phyloP scores from a whole-genome alignment of 2,329 filamentous ascomycete species.

The Hypoxylon sp. region DNA sequence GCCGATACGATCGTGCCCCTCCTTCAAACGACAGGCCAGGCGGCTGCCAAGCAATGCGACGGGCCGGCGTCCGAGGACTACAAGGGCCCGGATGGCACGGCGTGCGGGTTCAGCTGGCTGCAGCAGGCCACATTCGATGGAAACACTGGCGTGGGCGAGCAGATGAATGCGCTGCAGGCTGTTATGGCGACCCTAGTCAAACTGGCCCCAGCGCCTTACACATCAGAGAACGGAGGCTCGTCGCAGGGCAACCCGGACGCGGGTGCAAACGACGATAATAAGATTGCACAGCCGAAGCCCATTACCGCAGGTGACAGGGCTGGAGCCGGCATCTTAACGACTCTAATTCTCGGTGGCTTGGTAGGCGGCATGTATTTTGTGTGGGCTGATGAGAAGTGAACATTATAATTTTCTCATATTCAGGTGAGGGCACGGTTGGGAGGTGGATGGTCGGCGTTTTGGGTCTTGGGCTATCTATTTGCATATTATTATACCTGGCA shows the following conservation, averaged over 20 bases:
- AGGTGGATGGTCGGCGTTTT: slow-evolving; percentile 5
- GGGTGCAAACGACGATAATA: slow-evolving; percentile 44
- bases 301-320: slow-evolving; percentile 52
- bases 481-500: slow-evolving; percentile 16
- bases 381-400: slow-evolving; percentile 28
- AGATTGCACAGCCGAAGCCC: slow-evolving; percentile 42
- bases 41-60: slow-evolving; percentile 55
- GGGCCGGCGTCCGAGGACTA: slow-evolving; percentile 44
- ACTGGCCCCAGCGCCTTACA: slow-evolving; percentile 36
- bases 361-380: slow-evolving; percentile 37
- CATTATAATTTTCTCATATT: slow-evolving; percentile 8
- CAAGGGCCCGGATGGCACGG: slow-evolving; percentile 41
- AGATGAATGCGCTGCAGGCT: slow-evolving; percentile 68
- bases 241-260: slow-evolving; percentile 49
- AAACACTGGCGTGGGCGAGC: slow-evolving; percentile 67
- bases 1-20: slow-evolving; percentile 47
- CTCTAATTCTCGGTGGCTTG: slow-evolving; percentile 41
- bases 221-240: slow-evolving; percentile 47
- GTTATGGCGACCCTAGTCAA: slow-evolving; percentile 63
- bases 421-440: background rate
- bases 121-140: slow-evolving; percentile 62
- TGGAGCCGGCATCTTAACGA: slow-evolving; percentile 51
- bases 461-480: slow-evolving; percentile 11
- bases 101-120: slow-evolving; percentile 69
- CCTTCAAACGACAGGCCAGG: slow-evolving; percentile 55